phyloP scores from a whole-genome alignment of 75 land plant species.

The Isoetes taiwanensis region DNA sequence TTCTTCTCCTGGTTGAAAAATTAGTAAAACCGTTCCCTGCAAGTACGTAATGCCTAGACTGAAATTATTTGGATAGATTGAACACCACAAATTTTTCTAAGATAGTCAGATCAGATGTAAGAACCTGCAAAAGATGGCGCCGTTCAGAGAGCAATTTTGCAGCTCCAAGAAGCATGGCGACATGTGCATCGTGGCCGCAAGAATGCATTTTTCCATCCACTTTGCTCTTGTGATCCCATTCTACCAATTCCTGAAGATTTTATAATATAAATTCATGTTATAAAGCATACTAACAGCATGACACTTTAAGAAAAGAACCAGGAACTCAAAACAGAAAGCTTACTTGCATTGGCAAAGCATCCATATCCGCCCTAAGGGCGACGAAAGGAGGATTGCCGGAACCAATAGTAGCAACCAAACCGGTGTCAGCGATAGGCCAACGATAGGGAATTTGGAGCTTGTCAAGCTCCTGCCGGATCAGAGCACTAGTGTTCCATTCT shows the following conservation, averaged over 20 bases:
- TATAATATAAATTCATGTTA: neutral
- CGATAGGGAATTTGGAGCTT: neutral
- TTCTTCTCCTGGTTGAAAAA: slow-evolving; percentile 79
- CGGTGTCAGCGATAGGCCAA: neutral
- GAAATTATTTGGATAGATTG: no score
- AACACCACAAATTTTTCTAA: no score
- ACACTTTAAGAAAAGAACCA: no score
- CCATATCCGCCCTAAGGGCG: slow-evolving; percentile 3
- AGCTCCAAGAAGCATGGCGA: slow-evolving; percentile 73
- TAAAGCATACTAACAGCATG: no score
- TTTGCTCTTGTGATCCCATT: slow-evolving; percentile 68
- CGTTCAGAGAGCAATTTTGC: slow-evolving; percentile 45
- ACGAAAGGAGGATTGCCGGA: neutral
- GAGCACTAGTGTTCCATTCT: neutral
- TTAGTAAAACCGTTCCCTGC: slow-evolving; percentile 74
- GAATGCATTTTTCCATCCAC: slow-evolving; percentile 71
- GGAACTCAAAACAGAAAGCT: no score
- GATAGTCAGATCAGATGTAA: no score
- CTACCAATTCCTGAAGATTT: slow-evolving; percentile 44
- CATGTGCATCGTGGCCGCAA: slow-evolving; percentile 87
- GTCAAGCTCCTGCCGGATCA: neutral
- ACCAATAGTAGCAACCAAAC: slow-evolving; percentile 1
- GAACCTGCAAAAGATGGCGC: slow-evolving; percentile 31
- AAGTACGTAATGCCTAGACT: no score
- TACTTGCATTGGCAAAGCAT: neutral